Conservation (phyloP, 129 eudicot species). For the Chrysanthemum seticuspe region DNA sequence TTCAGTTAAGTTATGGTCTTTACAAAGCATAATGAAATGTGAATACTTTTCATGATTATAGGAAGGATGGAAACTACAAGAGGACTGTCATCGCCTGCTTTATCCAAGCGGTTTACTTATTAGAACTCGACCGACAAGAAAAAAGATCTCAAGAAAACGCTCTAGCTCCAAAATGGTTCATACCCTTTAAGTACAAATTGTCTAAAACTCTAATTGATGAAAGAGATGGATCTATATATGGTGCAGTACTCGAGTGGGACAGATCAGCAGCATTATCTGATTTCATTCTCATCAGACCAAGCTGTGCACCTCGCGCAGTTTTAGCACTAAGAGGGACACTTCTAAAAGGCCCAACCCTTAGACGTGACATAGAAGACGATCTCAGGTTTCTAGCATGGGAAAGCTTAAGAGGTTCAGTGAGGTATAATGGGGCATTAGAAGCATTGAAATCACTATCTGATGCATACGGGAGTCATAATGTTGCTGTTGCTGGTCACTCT, state of each 20-base stretch:
- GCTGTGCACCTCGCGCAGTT: slow-evolving; percentile 85
- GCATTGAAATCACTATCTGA: slow-evolving; percentile 57
- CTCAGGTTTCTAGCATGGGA: slow-evolving; percentile 94
- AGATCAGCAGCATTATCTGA: slow-evolving; percentile 79
- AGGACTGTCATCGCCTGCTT: slow-evolving; percentile 91
- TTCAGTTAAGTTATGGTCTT: background rate
- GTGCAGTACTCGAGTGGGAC: slow-evolving; percentile 93
- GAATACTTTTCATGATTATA: slow-evolving; percentile 22
- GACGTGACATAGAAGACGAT: slow-evolving; percentile 87
- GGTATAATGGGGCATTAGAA: slow-evolving; percentile 63
- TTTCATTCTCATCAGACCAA: slow-evolving; percentile 70
- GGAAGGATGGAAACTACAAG: slow-evolving; percentile 89
- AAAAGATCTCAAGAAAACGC: slow-evolving; percentile 63
- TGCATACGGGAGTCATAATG: slow-evolving; percentile 69
- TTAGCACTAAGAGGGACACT: slow-evolving; percentile 82
- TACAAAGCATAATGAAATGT: background rate
- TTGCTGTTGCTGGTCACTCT: slow-evolving; percentile 88
- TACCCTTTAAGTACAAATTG: slow-evolving; percentile 88
- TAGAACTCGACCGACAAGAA: slow-evolving; percentile 94
- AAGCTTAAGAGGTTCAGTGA: slow-evolving; percentile 84
- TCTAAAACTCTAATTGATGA: slow-evolving; percentile 66
- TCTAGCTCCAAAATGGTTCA: slow-evolving; percentile 94
- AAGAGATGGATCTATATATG: slow-evolving; percentile 88
- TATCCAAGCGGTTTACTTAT: slow-evolving; percentile 88
- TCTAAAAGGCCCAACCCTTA: slow-evolving; percentile 65